Evolutionary conservation across 257 asterid genomes (phyloP).

Genomic region (Primulina huaijiensis): DNA sequence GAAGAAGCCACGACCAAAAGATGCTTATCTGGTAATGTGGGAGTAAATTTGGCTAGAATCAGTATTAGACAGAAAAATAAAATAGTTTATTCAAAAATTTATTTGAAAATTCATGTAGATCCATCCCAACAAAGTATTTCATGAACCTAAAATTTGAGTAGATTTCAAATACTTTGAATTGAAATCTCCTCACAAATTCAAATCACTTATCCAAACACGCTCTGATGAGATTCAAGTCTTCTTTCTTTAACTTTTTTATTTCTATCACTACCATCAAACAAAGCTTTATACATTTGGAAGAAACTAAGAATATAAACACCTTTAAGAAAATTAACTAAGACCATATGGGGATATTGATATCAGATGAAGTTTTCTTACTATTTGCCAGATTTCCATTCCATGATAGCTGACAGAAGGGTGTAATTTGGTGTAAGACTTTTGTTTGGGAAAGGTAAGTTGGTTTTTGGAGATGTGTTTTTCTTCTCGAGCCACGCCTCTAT

Average conservation of each 20-base stretch:
- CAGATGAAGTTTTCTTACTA: constrained; percentile 3
- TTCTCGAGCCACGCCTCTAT: constrained; percentile 63
- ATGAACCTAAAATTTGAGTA: too few relatives aligned
- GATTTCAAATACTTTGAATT: too few relatives aligned
- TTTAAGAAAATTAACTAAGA: constrained; percentile 3
- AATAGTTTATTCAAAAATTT: too few relatives aligned
- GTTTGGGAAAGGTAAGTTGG: constrained; percentile 51
- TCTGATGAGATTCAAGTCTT: too few relatives aligned
- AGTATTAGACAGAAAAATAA: too few relatives aligned
- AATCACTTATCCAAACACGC: too few relatives aligned
- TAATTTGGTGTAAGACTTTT: constrained; percentile 62
- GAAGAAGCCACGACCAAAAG: too few relatives aligned
- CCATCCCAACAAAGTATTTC: too few relatives aligned
- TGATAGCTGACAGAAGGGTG: constrained; percentile 71
- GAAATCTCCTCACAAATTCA: too few relatives aligned
- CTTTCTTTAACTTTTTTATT: background rate
- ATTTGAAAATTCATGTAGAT: too few relatives aligned
- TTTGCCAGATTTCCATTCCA: constrained; percentile 69
- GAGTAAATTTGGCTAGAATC: too few relatives aligned
- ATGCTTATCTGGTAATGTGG: too few relatives aligned
- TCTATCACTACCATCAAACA: constrained; percentile 12
- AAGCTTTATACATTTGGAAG: constrained; percentile 11
- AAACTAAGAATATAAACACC: constrained; percentile 15
- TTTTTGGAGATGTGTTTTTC: constrained; percentile 61
- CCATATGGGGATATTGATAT: background rate